Percentiles rank a stretch among this genome's conserved stretches.
These are phyloP conservation scores for Talaromyces islandicus DNA, from an alignment of 2,329 filamentous ascomycete species.

Conservation along the genomic window DNA sequence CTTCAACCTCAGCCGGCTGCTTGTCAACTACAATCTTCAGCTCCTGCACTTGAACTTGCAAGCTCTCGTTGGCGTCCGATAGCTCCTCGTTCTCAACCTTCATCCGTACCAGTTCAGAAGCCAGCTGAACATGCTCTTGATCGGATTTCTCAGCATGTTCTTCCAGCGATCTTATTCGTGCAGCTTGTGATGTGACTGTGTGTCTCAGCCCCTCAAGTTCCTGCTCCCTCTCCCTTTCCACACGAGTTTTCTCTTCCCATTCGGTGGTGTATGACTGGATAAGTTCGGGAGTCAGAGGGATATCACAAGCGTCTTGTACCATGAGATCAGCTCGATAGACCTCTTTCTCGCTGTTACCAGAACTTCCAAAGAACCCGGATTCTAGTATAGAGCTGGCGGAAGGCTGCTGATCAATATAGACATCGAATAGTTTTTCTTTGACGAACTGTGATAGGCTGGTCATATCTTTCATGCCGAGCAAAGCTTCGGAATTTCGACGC, in stretches of 20 bases:
- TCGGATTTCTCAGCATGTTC: slow-evolving; percentile 84
- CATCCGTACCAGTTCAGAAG: slow-evolving; percentile 82
- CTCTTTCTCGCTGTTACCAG: slow-evolving; percentile 84
- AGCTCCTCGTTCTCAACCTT: slow-evolving; percentile 93
- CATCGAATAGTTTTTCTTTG: slow-evolving; percentile 91
- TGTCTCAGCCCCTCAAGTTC: slow-evolving; percentile 71
- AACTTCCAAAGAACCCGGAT: slow-evolving; percentile 94
- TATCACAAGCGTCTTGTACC: slow-evolving; percentile 83
- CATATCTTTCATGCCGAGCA: slow-evolving; percentile 89
- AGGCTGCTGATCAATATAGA: slow-evolving; percentile 91
- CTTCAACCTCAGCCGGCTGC: slow-evolving; percentile 84
- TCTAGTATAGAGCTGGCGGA: slow-evolving; percentile 91
- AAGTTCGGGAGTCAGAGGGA: slow-evolving; percentile 77
- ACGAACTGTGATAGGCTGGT: slow-evolving; percentile 78
- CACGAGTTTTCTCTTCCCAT: slow-evolving; percentile 86
- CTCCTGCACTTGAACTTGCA: slow-evolving; percentile 79
- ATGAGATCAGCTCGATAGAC: slow-evolving; percentile 92
- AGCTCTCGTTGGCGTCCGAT: slow-evolving; percentile 79
- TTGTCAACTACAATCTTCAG: slow-evolving; percentile 80
- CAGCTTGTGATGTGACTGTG: slow-evolving; percentile 60
- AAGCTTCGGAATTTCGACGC: slow-evolving; percentile 78
- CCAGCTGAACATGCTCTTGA: slow-evolving; percentile 81
- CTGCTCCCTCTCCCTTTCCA: slow-evolving; percentile 73
- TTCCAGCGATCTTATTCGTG: slow-evolving; percentile 77
- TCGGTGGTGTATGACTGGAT: slow-evolving; percentile 75